Percentiles rank a stretch among this genome's conserved stretches.
Evolutionary conservation across 129 eudicot species (phyloP).

Genomic region (Pseudognaphalium luteoalbum): DNA sequence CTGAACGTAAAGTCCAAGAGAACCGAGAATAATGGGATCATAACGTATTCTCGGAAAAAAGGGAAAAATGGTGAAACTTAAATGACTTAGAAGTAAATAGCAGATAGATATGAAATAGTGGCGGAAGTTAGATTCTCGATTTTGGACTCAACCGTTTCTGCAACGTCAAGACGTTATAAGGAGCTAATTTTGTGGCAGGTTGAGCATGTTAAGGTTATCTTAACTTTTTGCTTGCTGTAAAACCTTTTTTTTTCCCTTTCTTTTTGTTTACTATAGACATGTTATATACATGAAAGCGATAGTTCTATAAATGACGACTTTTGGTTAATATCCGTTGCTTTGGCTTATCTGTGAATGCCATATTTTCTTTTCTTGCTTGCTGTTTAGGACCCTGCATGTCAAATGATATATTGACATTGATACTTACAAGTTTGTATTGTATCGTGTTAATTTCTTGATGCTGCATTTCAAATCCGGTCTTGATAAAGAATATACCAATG

Average conservation of each 20-base stretch:
- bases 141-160: conserved; percentile 23
- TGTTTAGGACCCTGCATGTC: conserved; percentile 4
- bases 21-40: conserved; percentile 22
- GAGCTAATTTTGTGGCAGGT: conserved; percentile 36
- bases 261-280: conserved; percentile 24
- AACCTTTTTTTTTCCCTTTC: background rate
- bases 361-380: background rate
- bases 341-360: background rate
- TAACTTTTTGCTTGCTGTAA: conserved; percentile 33
- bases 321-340: background rate
- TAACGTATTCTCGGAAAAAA: conserved; percentile 33
- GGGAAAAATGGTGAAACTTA: conserved; percentile 9
- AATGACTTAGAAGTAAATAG: conserved; percentile 24
- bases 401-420: background rate
- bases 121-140: conserved; percentile 26
- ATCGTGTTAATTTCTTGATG: background rate
- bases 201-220: conserved; percentile 25
- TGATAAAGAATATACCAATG: background rate
- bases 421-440: background rate
- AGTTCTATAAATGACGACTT: conserved; percentile 17
- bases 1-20: conserved; percentile 11
- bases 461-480: conserved; percentile 1
- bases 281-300: conserved; percentile 37
- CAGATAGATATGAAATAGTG: conserved; percentile 29
- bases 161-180: conserved; percentile 16